Conservation (phyloP, 345 rosid species). For the Noccaea bulbosa region DNA sequence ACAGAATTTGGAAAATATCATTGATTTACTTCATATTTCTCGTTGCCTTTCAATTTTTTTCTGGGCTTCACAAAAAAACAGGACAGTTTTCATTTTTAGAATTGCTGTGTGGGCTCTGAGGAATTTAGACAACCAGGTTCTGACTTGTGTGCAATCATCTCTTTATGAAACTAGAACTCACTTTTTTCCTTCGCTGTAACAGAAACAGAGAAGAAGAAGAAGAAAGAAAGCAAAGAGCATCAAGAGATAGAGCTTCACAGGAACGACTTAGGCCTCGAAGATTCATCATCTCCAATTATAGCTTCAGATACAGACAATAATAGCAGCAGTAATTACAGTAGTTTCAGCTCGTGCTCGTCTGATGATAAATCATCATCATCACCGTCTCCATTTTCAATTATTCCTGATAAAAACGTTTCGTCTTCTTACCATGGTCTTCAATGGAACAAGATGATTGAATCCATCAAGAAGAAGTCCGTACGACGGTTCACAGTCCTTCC, state of each 20-base stretch:
- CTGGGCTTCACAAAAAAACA: slow-evolving; percentile 7
- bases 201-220: slow-evolving; percentile 41
- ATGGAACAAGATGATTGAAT: slow-evolving; percentile 62
- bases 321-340: slow-evolving; percentile 45
- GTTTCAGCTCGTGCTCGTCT: slow-evolving; percentile 45
- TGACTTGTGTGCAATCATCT: background rate
- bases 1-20: background rate
- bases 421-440: slow-evolving; percentile 44
- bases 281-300: slow-evolving; percentile 48
- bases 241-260: slow-evolving; percentile 38
- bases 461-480: slow-evolving; percentile 58
- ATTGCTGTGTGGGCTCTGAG: background rate
- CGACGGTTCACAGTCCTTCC: slow-evolving; percentile 59
- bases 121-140: slow-evolving; percentile 2
- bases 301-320: slow-evolving; percentile 49
- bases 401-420: slow-evolving; percentile 26
- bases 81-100: background rate
- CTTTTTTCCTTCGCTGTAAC: slow-evolving; percentile 1
- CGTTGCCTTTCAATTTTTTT: slow-evolving; percentile 12
- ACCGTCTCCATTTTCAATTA: slow-evolving; percentile 21
- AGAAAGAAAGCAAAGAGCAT: slow-evolving; percentile 43
- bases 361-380: slow-evolving; percentile 44
- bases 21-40: background rate
- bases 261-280: slow-evolving; percentile 40
- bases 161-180: background rate